Percentiles rank a stretch among this genome's conserved stretches.
Conservation (phyloP, 331 rosid genomes). For the Quercus phellos region DNA sequence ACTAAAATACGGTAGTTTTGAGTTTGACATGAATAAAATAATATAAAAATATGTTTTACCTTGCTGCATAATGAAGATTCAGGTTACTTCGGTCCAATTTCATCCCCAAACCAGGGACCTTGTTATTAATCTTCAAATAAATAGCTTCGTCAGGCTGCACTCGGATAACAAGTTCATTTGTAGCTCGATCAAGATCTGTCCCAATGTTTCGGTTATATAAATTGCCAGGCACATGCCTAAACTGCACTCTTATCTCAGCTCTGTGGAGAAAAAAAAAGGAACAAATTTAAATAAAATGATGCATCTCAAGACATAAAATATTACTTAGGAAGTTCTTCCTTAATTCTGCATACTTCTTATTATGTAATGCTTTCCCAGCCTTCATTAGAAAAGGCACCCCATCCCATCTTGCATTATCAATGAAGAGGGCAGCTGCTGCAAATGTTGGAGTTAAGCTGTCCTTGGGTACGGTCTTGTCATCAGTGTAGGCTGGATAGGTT, state of each 20-base stretch:
- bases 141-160: slow-evolving; percentile 96
- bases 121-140: slow-evolving; percentile 77
- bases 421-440: slow-evolving; percentile 92
- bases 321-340: background rate
- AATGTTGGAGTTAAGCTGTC: slow-evolving; percentile 89
- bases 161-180: slow-evolving; percentile 86
- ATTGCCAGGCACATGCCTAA: slow-evolving; percentile 89
- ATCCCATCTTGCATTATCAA: slow-evolving; percentile 92
- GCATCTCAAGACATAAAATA: background rate
- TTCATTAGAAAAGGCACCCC: slow-evolving; percentile 93
- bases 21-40: background rate
- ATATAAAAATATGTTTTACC: slow-evolving; percentile 29
- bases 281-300: background rate
- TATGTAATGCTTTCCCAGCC: slow-evolving; percentile 90
- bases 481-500: slow-evolving; percentile 66
- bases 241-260: slow-evolving; percentile 91
- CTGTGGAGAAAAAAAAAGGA: slow-evolving; percentile 26
- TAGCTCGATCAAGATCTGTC: slow-evolving; percentile 63
- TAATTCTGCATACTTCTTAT: slow-evolving; percentile 43
- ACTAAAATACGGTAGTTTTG: background rate
- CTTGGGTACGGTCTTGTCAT: slow-evolving; percentile 77
- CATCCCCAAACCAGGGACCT: slow-evolving; percentile 89
- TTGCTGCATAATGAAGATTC: slow-evolving; percentile 87
- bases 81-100: slow-evolving; percentile 77
- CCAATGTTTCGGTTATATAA: slow-evolving; percentile 70